These are phyloP conservation scores for Clausena lansium DNA, from an alignment of 345 rosid genomes.

Conservation along the genomic window DNA sequence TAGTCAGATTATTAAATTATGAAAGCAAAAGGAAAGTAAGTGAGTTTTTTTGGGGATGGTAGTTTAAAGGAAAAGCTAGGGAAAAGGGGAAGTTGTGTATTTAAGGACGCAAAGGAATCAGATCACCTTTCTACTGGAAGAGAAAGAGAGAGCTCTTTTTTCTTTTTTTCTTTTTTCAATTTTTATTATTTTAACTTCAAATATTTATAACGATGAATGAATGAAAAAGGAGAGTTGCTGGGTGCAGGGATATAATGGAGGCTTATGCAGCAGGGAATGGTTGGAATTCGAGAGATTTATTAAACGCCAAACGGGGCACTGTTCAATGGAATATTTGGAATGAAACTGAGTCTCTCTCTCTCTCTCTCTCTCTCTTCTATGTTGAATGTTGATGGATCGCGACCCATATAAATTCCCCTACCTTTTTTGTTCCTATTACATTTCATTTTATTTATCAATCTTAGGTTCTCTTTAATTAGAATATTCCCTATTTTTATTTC, in stretches of 20 bases:
- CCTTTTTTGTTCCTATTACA: conserved; percentile 16
- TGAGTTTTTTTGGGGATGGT: conserved; percentile 35
- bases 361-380: conserved; percentile 11
- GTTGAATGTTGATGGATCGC: conserved; percentile 38
- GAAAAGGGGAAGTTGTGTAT: conserved; percentile 34
- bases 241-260: conserved; percentile 14
- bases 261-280: conserved; percentile 41
- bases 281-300: conserved; percentile 34
- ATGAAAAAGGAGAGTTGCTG: background rate
- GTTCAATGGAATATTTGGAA: conserved; percentile 51
- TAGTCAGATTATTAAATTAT: conserved; percentile 23
- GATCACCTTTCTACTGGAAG: conserved; percentile 20
- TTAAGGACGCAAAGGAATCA: conserved; percentile 39
- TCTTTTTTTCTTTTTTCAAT: background rate
- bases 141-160: conserved; percentile 1
- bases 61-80: conserved; percentile 34
- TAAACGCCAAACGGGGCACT: conserved; percentile 31
- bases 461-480: conserved; percentile 27
- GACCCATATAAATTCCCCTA: conserved; percentile 32
- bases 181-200: background rate
- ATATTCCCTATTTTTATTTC: conserved; percentile 39
- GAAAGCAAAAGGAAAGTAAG: conserved; percentile 26
- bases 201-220: conserved; percentile 20
- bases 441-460: conserved; percentile 1
- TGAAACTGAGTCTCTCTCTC: conserved; percentile 21